Base-by-base conservation (phyloP, 352 stramenopile species). In the Globisporangium radiosum region DNA sequence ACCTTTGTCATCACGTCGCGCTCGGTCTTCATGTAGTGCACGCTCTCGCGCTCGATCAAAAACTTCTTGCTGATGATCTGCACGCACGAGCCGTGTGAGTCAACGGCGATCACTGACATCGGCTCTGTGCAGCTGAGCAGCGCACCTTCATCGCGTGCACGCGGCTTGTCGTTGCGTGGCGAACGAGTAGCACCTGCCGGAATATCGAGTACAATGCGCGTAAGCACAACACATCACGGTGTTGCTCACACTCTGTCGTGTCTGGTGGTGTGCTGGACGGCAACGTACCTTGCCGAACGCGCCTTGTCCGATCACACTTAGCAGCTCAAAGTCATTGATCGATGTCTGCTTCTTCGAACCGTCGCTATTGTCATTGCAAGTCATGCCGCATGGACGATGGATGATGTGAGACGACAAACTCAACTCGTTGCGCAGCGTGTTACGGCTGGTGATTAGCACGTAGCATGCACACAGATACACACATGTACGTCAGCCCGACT, bases 311-410 rank as follows among this genome's bases (percentile, higher is more conserved):
- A 99, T 98, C n/a, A 99, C 94, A 56, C 90, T 97, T 17, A 99
- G 76, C 37, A 99, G 69, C 61, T 98, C 77, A 73, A 99, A 99
- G 73, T 99, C 97, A 36, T 95, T 89, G 11, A 98, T 78, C 17
- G 69, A 79, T 33, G 85, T 73, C 5, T 65, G 65, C 56, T 83
- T 83, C 63, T 78, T 74, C 33, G 68, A 54, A 11, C 52, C 54
- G 4, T 25, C 63, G 13, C 47, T 57, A 14, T 36, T 33, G 25
- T 33, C 25, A 33, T 3, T 33, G 25, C 25, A 33, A 1, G 25
- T 33, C 25, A 33, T 33, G 25, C 25, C 25, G 25, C 25, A 33
- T 33, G 25, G 1, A 33, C 25, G 25, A 33, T 3, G 1, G 25
- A 33, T 33, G 25, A 33, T 33, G 25, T 33, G 25, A 33, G 25